Percentiles rank a stretch among this genome's conserved stretches.
Evolutionary conservation across 129 eudicot species (phyloP).

Genomic region (Centella asiatica): DNA sequence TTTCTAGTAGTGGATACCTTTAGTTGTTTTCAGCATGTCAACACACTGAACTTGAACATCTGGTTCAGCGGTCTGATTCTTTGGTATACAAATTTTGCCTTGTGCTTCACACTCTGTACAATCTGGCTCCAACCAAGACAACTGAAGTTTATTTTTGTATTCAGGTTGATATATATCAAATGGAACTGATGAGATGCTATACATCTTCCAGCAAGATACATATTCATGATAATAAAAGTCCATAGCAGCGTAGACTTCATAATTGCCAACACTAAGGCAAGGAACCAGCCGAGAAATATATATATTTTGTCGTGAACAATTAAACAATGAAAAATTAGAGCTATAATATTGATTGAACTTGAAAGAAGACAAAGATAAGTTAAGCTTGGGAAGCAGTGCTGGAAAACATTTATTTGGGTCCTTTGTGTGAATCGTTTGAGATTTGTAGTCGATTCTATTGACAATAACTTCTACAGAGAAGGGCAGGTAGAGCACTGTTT

Average conservation of each 20-base stretch:
- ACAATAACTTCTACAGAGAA: constrained; percentile 25
- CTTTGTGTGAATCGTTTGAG: neutral
- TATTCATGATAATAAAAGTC: neutral
- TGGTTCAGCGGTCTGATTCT: neutral
- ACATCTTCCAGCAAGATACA: neutral
- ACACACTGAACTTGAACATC: neutral
- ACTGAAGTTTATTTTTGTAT: neutral
- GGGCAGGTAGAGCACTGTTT: constrained; percentile 1
- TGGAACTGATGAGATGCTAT: neutral
- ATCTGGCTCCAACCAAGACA: constrained; percentile 5
- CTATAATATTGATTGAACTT: neutral
- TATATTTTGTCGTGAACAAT: neutral
- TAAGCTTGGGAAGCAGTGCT: neutral
- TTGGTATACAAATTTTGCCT: neutral
- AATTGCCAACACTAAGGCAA: neutral
- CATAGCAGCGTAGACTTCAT: neutral
- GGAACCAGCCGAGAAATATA: neutral
- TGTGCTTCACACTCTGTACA: constrained; percentile 6
- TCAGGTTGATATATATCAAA: neutral
- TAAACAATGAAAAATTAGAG: neutral
- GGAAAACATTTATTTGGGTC: neutral
- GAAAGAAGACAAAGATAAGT: neutral
- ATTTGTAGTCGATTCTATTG: constrained; percentile 8
- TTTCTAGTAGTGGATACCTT: neutral
- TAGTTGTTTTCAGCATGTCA: neutral